phyloP scores from a whole-genome alignment of 441 rosid genomes.

The Pelargonium citronellum region DNA sequence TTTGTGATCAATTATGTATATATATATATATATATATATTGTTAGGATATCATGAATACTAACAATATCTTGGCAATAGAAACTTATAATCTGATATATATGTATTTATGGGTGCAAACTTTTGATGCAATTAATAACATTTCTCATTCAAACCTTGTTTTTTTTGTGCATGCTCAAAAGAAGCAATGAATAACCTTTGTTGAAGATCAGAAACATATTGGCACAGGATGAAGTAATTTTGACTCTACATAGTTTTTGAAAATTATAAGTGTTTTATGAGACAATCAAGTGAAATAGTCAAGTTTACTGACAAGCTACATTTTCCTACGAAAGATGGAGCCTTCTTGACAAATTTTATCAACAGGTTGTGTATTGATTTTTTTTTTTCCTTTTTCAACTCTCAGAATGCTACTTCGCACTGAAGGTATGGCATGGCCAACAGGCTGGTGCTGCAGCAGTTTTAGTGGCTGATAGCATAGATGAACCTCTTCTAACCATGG shows the following conservation, averaged over 20 bases:
- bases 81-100: not conserved
- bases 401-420: slow-evolving; percentile 87
- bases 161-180: no score
- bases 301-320: not conserved
- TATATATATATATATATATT: not conserved
- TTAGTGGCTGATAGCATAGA: slow-evolving; percentile 83
- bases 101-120: no score
- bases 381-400: slow-evolving; percentile 15
- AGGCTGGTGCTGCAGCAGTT: slow-evolving; percentile 94
- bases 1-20: no score
- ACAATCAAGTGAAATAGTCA: not conserved
- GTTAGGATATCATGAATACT: not conserved
- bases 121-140: not conserved
- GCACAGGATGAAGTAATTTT: not conserved
- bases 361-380: not conserved
- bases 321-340: not conserved
- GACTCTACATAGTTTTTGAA: not conserved
- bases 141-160: not conserved
- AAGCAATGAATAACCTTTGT: no score
- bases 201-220: not conserved
- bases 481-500: slow-evolving; percentile 91
- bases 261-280: not conserved
- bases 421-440: slow-evolving; percentile 96
- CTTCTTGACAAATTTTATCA: not conserved
- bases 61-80: not conserved